Percentiles rank a stretch among this genome's conserved stretches.
These are phyloP conservation scores for Sequoiadendron giganteum DNA, from an alignment of 75 land plant genomes.

Conservation along the genomic window DNA sequence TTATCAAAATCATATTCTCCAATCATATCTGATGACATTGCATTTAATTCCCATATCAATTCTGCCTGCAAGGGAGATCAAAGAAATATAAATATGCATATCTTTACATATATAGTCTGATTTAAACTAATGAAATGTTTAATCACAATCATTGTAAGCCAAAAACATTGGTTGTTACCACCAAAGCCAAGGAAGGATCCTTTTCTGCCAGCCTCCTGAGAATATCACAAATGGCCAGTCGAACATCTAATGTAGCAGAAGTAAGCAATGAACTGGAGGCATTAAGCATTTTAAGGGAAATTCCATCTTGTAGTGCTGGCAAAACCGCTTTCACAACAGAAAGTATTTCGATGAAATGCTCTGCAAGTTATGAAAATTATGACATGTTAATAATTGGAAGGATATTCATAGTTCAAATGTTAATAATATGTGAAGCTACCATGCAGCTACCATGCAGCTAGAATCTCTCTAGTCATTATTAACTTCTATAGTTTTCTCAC, in stretches of 20 bases:
- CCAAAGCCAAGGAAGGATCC: slow-evolving; percentile 41
- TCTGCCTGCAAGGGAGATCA: slow-evolving; percentile 49
- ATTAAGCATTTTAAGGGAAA: slow-evolving; percentile 35
- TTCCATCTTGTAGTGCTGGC: slow-evolving; percentile 37
- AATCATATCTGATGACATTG: slow-evolving; percentile 56
- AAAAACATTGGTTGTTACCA: slow-evolving; percentile 22
- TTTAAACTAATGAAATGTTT: not conserved
- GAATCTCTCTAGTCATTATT: not conserved
- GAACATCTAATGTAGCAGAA: slow-evolving; percentile 35
- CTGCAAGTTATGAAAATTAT: slow-evolving; percentile 32
- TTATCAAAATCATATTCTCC: slow-evolving; percentile 79
- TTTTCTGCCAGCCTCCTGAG: slow-evolving; percentile 44
- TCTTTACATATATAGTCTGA: not conserved
- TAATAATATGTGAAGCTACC: not conserved
- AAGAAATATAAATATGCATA: slow-evolving; percentile 1
- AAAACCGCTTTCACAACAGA: slow-evolving; percentile 51
- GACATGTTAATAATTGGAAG: slow-evolving; percentile 1
- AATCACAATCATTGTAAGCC: not conserved
- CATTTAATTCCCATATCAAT: slow-evolving; percentile 64
- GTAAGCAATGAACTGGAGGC: slow-evolving; percentile 56
- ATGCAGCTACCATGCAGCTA: not conserved
- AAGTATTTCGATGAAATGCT: slow-evolving; percentile 44
- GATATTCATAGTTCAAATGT: not conserved
- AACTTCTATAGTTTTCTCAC: slow-evolving; percentile 25
- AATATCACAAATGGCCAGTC: slow-evolving; percentile 64